A percentile compares a stretch with the other conserved stretches of the same genome.
These are phyloP conservation scores for Beauveria caledonica DNA, from an alignment of 2,329 filamentous ascomycete species.

Conservation along the genomic window DNA sequence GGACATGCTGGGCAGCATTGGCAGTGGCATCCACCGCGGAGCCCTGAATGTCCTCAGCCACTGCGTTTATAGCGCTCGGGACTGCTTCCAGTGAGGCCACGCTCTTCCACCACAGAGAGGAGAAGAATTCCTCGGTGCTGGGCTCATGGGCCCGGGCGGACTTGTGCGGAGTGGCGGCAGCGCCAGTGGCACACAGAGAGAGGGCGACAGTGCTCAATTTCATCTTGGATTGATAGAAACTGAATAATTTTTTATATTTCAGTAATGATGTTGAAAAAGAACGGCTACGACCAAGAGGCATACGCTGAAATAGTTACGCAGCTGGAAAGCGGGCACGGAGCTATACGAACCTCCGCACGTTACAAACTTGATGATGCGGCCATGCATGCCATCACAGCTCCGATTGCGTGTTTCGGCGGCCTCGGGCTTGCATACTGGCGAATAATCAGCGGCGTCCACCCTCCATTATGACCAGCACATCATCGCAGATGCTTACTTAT, in stretches of 20 bases:
- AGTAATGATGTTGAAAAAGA: neutral
- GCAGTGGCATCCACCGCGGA: constrained; percentile 3
- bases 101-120: neutral
- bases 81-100: neutral
- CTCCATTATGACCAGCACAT: neutral
- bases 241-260: neutral
- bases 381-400: constrained; percentile 1
- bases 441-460: neutral
- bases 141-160: neutral
- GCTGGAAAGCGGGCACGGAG: neutral
- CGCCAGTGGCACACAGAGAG: constrained; percentile 2
- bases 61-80: neutral
- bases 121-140: neutral
- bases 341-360: neutral
- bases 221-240: neutral
- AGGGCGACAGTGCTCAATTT: constrained; percentile 1
- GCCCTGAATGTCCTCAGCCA: constrained; percentile 7
- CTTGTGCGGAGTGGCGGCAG: neutral
- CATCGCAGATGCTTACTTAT: neutral
- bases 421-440: neutral
- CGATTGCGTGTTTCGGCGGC: neutral
- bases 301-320: neutral
- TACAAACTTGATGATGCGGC: constrained; percentile 6
- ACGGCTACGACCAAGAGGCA: neutral
- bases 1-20: constrained; percentile 7